Base-by-base conservation (phyloP, 163 green algal species). In the Scenedesmus sp. region DNA sequence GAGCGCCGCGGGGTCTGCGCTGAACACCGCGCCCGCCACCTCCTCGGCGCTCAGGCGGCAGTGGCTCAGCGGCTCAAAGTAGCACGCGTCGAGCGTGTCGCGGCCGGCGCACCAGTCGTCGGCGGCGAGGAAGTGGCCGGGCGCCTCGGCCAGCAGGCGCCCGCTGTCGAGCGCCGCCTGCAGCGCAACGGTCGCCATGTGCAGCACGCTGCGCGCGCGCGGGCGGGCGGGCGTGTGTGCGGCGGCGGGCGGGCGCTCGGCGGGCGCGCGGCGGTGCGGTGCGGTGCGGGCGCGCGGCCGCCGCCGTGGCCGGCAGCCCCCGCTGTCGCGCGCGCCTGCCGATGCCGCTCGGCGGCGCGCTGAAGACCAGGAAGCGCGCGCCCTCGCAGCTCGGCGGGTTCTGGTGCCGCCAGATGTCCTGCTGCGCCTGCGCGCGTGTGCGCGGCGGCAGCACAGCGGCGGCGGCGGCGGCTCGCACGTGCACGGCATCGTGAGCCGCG, bases 351-450 rank as follows among this genome's bases (percentile, higher is more conserved):
- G 56, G 44, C 14, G 11, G 33, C 1, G 64, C 57, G 4, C 6
- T 1, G 51, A 79, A 56, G 11, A 83, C 22, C 17, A 86, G 74
- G 39, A 67, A 82, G 29, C 63, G 70, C 1, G 67, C 58, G 29
- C 63, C 67, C 26, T 39, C 58, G 65, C 80, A 85, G 73, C 79
- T 60, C 11, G 34, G 22, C 0, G 80, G 80, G 42, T 85, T 60
- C 80, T 85, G 80, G 53, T 85, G 54, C 11, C 29, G 48, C 66
- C 79, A 83, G 24, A 85, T 85, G 17, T 76, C 51, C 5, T 51
- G 57, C 73, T 85, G 80, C 11, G 60, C 73, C 26, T 66, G 62
- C 5, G 70, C n/a, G n/a, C n/a, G n/a, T n/a, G n/a, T n/a, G n/a
- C n/a, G n/a, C n/a, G n/a, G 54, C 17, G 65, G 64, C 22, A 82